Evolutionary conservation across 768 basidiomycete species (phyloP).

Genomic region (Saitozyma sp.): DNA sequence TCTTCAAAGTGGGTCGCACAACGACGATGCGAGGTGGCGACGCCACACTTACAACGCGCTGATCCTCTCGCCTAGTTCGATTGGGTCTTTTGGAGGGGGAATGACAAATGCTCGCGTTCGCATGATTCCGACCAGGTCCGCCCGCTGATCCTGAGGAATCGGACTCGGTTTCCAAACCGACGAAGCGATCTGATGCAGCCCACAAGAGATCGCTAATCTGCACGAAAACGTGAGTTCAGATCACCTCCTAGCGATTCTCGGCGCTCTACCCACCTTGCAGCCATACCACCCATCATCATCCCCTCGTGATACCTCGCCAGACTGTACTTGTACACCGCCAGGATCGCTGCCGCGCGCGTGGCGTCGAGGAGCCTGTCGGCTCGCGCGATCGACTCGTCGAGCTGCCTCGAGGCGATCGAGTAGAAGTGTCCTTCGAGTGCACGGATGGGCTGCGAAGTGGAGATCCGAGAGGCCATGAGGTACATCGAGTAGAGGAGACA

Average conservation of each 20-base stretch:
- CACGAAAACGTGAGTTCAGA: too few relatives aligned
- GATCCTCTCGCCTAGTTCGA: constrained; percentile 43
- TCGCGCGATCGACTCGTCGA: constrained; percentile 32
- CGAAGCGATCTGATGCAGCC: constrained; percentile 37
- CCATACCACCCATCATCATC: constrained; percentile 41
- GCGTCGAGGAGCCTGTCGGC: constrained; percentile 40
- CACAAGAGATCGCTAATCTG: constrained; percentile 39
- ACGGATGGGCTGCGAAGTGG: constrained; percentile 30
- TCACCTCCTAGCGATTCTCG: too few relatives aligned
- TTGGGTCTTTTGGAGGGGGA: constrained; percentile 34
- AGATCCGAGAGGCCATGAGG: constrained; percentile 32
- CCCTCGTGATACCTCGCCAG: constrained; percentile 43
- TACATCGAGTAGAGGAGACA: constrained; percentile 47
- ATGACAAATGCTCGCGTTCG: constrained; percentile 32
- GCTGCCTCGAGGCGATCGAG: constrained; percentile 28
- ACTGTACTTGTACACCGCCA: constrained; percentile 42
- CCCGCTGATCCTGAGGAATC: constrained; percentile 14
- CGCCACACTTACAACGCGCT: constrained; percentile 38
- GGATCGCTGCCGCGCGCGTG: constrained; percentile 30
- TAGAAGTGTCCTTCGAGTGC: constrained; percentile 40
- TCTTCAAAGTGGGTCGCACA: not conserved
- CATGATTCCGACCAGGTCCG: constrained; percentile 37
- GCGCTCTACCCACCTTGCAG: constrained; percentile 25
- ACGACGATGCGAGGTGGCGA: not conserved
- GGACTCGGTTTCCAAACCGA: constrained; percentile 25